Evolutionary conservation across 305 asterid genomes (phyloP), one percentile per base, ranked within the genome.

Genomic region (Fraxinus dipetala): DNA sequence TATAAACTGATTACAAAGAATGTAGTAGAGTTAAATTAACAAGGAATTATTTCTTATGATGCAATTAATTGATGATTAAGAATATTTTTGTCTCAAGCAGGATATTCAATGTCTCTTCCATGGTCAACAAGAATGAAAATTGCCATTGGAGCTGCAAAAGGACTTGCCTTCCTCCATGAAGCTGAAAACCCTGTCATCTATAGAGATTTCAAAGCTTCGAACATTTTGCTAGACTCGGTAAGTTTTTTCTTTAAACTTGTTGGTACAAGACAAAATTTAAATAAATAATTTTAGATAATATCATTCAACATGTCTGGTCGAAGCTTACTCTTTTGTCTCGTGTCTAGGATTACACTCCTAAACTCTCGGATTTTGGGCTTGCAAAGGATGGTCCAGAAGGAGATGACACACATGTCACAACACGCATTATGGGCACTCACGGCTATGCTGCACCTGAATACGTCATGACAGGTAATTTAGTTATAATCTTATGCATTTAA

Each of bases 371-470:
- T 83, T 86, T 86, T 26, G 89, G 89, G 9, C 79, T 86, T 5
- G 89, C 89, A 0, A 86, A 81, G 43, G 89, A 86, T 81, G 89
- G 89, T 0, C 89, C 87, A 30, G 84, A 83, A 69, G 89, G 89
- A 38, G 89, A 86, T 31, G 84, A 86, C 75, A 80, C 89, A 8
- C 87, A 86, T 67, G 87, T 86, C 79, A 59, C 87, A 10, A 86
- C 89, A 0, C 73, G 89, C 32, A 83, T 86, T 16, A 86, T 86
- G 89, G 89, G 89, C 35, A 86, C 89, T 1, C 87, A 86, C 1
- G 89, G 87, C 76, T 86, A 86, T 69, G 87, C 87, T 0, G 86
- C 86, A 77, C 89, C 89, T 6, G 89, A 86, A 81, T 86, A 86
- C 83, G 43, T 86, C 72, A 83, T 86, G 89, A 86, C 89, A 8